Evolutionary conservation across 2,329 filamentous ascomycete genomes (phyloP).

Genomic region (Truncatella angustata): DNA sequence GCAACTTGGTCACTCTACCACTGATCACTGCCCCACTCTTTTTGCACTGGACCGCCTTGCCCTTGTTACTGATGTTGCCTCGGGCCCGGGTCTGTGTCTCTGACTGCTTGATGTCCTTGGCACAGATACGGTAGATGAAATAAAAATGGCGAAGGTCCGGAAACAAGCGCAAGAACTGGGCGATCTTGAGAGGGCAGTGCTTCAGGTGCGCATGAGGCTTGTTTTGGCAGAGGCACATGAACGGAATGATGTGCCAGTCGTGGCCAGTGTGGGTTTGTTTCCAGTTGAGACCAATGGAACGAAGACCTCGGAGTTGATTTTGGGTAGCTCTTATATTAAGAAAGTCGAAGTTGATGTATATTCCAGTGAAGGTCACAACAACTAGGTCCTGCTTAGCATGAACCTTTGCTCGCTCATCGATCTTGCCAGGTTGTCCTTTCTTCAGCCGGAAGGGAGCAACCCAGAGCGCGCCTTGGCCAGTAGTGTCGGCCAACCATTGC

Average conservation of each 20-base stretch:
- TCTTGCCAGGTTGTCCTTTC: background rate
- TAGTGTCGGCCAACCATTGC: background rate
- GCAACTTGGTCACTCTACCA: background rate
- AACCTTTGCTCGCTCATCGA: background rate
- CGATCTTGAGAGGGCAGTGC: constrained; percentile 18
- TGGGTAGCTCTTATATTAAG: background rate
- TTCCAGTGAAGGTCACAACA: constrained; percentile 10
- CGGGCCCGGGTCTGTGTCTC: background rate
- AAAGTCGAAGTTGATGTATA: constrained; percentile 6
- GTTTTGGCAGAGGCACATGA: background rate
- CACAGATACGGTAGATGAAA: constrained; percentile 20
- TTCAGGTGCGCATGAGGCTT: background rate
- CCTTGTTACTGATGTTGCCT: background rate
- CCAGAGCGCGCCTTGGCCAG: background rate
- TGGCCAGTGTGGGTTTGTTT: background rate
- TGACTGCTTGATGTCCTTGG: background rate
- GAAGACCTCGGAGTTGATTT: constrained; percentile 2
- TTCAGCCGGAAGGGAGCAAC: background rate
- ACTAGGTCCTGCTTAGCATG: constrained; percentile 6
- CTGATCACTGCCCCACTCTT: background rate
- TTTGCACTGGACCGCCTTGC: background rate
- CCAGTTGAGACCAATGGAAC: constrained; percentile 7
- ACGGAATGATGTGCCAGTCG: background rate
- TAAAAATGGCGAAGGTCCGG: constrained; percentile 25
- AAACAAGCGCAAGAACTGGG: constrained; percentile 24